Evolutionary conservation across 805 yeast species (phyloP).

Genomic region (Candida nemodendra): DNA sequence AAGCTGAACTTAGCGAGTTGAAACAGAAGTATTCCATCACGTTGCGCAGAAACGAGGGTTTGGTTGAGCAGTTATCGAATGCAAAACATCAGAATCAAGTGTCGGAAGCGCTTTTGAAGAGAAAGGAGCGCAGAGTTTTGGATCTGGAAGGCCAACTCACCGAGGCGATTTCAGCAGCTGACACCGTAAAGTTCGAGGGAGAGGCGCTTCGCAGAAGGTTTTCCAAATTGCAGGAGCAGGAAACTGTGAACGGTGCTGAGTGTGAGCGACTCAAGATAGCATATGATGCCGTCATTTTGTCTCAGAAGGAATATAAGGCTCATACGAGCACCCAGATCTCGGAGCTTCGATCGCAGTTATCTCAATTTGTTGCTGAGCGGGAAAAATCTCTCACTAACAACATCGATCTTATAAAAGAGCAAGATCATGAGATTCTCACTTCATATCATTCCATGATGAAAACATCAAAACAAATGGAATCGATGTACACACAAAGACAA

Average conservation of each 20-base stretch:
- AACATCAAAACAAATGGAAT: slow-evolving; percentile 49
- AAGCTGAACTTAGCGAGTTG: slow-evolving; percentile 41
- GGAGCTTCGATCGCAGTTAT: slow-evolving; percentile 37
- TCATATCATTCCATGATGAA: slow-evolving; percentile 47
- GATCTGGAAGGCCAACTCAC: slow-evolving; percentile 63
- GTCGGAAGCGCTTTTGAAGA: slow-evolving; percentile 60
- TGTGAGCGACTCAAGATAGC: slow-evolving; percentile 54
- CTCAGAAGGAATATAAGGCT: slow-evolving; percentile 50
- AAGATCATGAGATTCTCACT: slow-evolving; percentile 50
- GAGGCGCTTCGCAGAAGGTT: slow-evolving; percentile 51
- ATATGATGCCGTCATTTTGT: slow-evolving; percentile 53
- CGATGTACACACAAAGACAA: slow-evolving; percentile 47
- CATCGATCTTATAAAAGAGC: slow-evolving; percentile 36
- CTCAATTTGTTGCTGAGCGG: slow-evolving; percentile 37
- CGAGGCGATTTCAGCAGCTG: slow-evolving; percentile 46
- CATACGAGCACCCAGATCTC: slow-evolving; percentile 46
- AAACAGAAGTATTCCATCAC: slow-evolving; percentile 49
- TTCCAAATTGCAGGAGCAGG: slow-evolving; percentile 46
- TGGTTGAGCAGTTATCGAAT: slow-evolving; percentile 64
- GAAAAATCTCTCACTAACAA: slow-evolving; percentile 37
- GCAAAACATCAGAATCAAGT: slow-evolving; percentile 78
- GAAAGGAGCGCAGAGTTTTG: slow-evolving; percentile 66
- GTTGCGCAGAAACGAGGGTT: slow-evolving; percentile 48
- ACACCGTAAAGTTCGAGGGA: slow-evolving; percentile 47
- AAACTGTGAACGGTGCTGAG: slow-evolving; percentile 47